A percentile compares a stretch with the other conserved stretches of the same genome.
Conservation (phyloP, 495 filamentous ascomycete species). For the Penicillium paxilli region DNA sequence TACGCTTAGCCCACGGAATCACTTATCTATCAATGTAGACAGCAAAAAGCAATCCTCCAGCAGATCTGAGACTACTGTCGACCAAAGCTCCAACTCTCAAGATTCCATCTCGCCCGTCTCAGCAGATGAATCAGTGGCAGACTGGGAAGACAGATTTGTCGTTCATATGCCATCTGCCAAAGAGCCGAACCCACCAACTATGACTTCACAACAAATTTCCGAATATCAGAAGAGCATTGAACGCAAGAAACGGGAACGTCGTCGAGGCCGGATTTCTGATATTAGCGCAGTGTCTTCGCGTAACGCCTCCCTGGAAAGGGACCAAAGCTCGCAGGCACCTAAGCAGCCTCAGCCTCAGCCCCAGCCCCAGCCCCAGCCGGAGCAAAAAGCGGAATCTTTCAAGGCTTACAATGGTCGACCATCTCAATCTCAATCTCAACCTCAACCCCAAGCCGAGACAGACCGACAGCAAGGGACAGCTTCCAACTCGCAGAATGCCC, state of each 20-base stretch:
- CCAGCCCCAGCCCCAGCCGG: no score
- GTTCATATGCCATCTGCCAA: constrained; percentile 48
- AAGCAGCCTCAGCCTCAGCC: no score
- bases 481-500: constrained; percentile 3
- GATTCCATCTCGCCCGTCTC: constrained; percentile 38
- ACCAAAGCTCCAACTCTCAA: constrained; percentile 32
- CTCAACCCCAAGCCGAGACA: constrained; percentile 7
- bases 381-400: constrained; percentile 11
- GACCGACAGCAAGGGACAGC: constrained; percentile 4
- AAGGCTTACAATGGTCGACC: constrained; percentile 25
- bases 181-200: constrained; percentile 43
- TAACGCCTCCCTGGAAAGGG: constrained; percentile 26
- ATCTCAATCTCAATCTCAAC: constrained; percentile 5
- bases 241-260: constrained; percentile 20
- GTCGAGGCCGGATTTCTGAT: constrained; percentile 31
- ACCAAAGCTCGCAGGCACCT: neutral
- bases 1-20: constrained; percentile 3
- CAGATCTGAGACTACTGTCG: constrained; percentile 22
- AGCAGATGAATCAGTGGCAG: constrained; percentile 31
- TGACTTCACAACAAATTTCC: constrained; percentile 40
- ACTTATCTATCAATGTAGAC: constrained; percentile 7
- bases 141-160: constrained; percentile 49
- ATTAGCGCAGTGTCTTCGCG: constrained; percentile 34
- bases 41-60: constrained; percentile 24
- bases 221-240: constrained; percentile 44